These are phyloP conservation scores for Lentinula aciculospora DNA, from an alignment of 768 basidiomycete species.

Conservation along the genomic window DNA sequence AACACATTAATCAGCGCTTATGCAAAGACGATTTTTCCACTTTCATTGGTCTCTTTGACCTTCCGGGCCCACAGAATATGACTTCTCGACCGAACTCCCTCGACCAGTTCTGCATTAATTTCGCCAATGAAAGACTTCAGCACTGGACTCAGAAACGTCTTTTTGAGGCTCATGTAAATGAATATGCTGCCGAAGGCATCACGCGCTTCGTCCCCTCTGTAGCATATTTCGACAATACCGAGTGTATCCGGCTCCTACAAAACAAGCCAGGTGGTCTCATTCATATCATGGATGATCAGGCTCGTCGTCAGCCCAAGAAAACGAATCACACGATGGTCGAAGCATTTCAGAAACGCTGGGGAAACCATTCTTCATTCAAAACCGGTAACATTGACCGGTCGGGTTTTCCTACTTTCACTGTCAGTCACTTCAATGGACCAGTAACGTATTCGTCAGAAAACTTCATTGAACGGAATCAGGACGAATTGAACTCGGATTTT, in stretches of 20 bases:
- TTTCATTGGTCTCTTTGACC: slow-evolving; percentile 91
- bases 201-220: slow-evolving; percentile 60
- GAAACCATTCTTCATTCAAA: slow-evolving; percentile 90
- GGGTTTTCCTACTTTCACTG: slow-evolving; percentile 81
- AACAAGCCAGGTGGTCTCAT: slow-evolving; percentile 87
- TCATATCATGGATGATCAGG: slow-evolving; percentile 98
- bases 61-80: slow-evolving; percentile 91
- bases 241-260: slow-evolving; percentile 82
- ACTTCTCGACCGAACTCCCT: slow-evolving; percentile 85
- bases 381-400: slow-evolving; percentile 67
- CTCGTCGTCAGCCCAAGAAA: slow-evolving; percentile 80
- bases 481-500: slow-evolving; percentile 89
- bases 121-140: slow-evolving; percentile 89
- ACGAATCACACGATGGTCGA: slow-evolving; percentile 93
- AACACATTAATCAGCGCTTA: slow-evolving; percentile 91
- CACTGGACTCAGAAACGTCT: slow-evolving; percentile 74
- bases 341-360: slow-evolving; percentile 91
- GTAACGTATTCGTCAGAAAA: slow-evolving; percentile 89
- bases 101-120: slow-evolving; percentile 96
- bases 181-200: slow-evolving; percentile 83
- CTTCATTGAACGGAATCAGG: slow-evolving; percentile 86
- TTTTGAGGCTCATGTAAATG: slow-evolving; percentile 76
- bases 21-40: slow-evolving; percentile 90
- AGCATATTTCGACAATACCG: slow-evolving; percentile 86
- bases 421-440: slow-evolving; percentile 88